Evolutionary conservation across 164 flowering plant genomes (phyloP).

Genomic region (Kingdonia uniflora): DNA sequence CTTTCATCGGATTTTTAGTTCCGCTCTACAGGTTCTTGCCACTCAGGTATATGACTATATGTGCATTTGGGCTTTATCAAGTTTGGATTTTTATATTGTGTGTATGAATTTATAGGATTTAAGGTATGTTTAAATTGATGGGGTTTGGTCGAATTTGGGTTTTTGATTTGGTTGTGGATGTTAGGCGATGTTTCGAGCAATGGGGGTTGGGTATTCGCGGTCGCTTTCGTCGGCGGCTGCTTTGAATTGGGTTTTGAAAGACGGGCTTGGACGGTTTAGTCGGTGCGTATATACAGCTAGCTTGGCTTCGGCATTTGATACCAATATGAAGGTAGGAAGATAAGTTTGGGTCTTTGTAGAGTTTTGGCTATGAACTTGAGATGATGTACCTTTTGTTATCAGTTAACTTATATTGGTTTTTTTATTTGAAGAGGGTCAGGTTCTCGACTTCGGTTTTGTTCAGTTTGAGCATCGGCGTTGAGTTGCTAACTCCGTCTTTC

Average conservation of each 20-base stretch:
- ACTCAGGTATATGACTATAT: conserved; percentile 55
- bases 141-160: too few relatives aligned
- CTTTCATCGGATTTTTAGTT: conserved; percentile 75
- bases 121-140: too few relatives aligned
- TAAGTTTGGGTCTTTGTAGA: background rate
- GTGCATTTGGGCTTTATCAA: too few relatives aligned
- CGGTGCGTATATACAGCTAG: conserved; percentile 86
- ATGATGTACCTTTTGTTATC: too few relatives aligned
- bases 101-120: too few relatives aligned
- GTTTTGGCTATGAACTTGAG: background rate
- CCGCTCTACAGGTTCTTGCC: conserved; percentile 85
- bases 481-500: conserved; percentile 77
- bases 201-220: conserved; percentile 75
- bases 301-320: conserved; percentile 79
- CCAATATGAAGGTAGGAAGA: conserved; percentile 69
- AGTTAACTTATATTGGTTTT: conserved; percentile 10
- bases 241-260: conserved; percentile 86
- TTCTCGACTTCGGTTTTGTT: conserved; percentile 70
- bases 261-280: conserved; percentile 80
- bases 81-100: too few relatives aligned
- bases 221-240: conserved; percentile 92
- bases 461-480: conserved; percentile 82
- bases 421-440: conserved; percentile 68
- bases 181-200: conserved; percentile 95
- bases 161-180: background rate